Evolutionary conservation across 345 rosid species (phyloP).

Genomic region (Viola odorata): DNA sequence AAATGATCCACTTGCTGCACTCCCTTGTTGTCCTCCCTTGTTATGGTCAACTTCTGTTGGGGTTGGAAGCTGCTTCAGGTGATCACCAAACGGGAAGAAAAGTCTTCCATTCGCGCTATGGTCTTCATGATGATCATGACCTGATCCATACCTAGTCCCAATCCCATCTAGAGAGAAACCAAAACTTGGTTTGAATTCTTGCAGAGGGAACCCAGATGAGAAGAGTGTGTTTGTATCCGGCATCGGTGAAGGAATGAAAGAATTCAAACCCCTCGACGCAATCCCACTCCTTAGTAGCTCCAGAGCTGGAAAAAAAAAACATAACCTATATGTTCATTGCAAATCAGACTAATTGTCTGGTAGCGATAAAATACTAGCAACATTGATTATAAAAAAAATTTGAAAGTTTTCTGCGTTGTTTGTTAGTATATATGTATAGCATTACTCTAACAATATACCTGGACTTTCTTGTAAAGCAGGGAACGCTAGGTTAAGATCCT

Average conservation of each 20-base stretch:
- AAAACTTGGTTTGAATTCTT: constrained; percentile 43
- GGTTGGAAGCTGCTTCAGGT: constrained; percentile 25
- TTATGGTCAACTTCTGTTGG: constrained; percentile 33
- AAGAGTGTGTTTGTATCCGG: constrained; percentile 30
- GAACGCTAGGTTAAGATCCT: constrained; percentile 43
- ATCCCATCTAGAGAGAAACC: constrained; percentile 41
- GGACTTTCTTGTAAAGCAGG: constrained; percentile 31
- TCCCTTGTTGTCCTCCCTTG: constrained; percentile 28
- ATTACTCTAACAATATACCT: constrained; percentile 26
- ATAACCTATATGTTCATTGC: too few species aligned
- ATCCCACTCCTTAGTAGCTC: constrained; percentile 43
- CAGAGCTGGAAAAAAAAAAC: constrained; percentile 37
- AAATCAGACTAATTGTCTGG: too few species aligned
- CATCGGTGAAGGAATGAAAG: constrained; percentile 32
- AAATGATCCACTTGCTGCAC: constrained; percentile 10
- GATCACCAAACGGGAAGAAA: constrained; percentile 42
- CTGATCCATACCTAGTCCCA: constrained; percentile 30
- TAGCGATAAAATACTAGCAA: too few species aligned
- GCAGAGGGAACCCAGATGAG: constrained; percentile 35
- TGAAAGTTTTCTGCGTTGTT: too few species aligned
- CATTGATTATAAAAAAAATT: too few species aligned
- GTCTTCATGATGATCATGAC: constrained; percentile 29
- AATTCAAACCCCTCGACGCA: constrained; percentile 28
- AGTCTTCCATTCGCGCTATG: constrained; percentile 21
- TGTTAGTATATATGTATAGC: background rate